Conservation (phyloP, 495 filamentous ascomycete species). For the Neurospora tetraspora region DNA sequence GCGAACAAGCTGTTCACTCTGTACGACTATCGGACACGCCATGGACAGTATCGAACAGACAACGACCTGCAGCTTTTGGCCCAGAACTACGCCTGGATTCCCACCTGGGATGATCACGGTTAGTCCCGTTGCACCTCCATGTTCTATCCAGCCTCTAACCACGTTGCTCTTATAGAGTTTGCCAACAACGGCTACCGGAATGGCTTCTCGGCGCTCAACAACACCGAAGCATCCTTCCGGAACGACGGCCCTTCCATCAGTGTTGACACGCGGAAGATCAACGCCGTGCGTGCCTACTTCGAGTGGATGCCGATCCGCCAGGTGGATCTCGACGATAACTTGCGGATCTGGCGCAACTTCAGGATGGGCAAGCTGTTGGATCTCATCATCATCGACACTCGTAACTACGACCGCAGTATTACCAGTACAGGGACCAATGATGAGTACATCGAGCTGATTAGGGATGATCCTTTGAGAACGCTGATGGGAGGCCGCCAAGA, state of each 20-base stretch:
- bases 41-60: constrained; percentile 35
- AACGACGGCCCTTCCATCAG: constrained; percentile 43
- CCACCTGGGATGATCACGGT: constrained; percentile 60
- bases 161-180: constrained; percentile 31
- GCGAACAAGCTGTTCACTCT: constrained; percentile 23
- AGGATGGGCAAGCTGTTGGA: constrained; percentile 51
- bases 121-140: not conserved
- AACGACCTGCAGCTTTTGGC: constrained; percentile 46
- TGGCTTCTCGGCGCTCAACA: constrained; percentile 45
- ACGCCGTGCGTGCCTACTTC: constrained; percentile 57
- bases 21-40: constrained; percentile 50
- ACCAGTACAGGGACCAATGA: constrained; percentile 43
- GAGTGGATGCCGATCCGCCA: constrained; percentile 48
- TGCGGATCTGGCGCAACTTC: constrained; percentile 56
- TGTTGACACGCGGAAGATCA: constrained; percentile 58
- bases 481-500: constrained; percentile 56
- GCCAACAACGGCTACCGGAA: constrained; percentile 54
- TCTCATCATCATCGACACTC: constrained; percentile 55
- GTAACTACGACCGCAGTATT: constrained; percentile 50
- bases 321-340: constrained; percentile 56
- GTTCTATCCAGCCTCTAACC: not conserved
- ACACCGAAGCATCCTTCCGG: constrained; percentile 55
- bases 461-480: constrained; percentile 46
- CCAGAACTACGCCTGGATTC: constrained; percentile 50
- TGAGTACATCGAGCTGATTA: constrained; percentile 44